A percentile compares a stretch with the other conserved stretches of the same genome.
phyloP scores from a whole-genome alignment of 768 basidiomycete genomes.

The Boletellus sp. region DNA sequence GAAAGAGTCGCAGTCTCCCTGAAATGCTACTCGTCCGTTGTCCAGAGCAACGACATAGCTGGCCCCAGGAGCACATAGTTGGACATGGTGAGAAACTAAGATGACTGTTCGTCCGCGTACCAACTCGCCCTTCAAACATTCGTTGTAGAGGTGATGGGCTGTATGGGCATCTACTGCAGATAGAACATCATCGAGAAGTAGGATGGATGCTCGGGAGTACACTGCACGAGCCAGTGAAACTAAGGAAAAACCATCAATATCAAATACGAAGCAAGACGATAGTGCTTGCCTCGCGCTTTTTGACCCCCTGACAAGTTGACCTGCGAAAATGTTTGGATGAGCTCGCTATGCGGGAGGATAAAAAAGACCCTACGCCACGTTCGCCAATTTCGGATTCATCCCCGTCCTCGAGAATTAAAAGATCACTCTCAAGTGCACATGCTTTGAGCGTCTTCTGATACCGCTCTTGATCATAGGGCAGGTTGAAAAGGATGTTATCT shows the following conservation, averaged over 20 bases:
- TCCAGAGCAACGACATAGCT: conserved; percentile 80
- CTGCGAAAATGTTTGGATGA: conserved; percentile 11
- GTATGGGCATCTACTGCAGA: conserved; percentile 80
- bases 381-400: conserved; percentile 88
- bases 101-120: conserved; percentile 78
- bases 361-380: conserved; percentile 53
- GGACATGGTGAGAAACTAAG: conserved; percentile 92
- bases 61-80: conserved; percentile 79
- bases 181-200: conserved; percentile 82
- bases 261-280: background rate
- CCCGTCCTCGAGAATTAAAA: conserved; percentile 82
- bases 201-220: conserved; percentile 78
- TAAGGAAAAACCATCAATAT: conserved; percentile 20
- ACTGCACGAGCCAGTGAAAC: conserved; percentile 82
- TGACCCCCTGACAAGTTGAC: conserved; percentile 50
- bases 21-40: conserved; percentile 62
- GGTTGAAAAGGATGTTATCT: conserved; percentile 77
- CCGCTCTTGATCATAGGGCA: conserved; percentile 69
- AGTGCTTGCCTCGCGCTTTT: conserved; percentile 56
- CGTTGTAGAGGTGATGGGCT: conserved; percentile 73
- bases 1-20: conserved; percentile 65
- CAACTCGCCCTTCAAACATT: conserved; percentile 78
- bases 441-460: conserved; percentile 78
- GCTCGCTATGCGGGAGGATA: background rate
- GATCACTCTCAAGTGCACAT: conserved; percentile 67